Evolutionary conservation across 1,284 basidiomycete genomes (phyloP).

Genomic region (Trametes hirsuta): DNA sequence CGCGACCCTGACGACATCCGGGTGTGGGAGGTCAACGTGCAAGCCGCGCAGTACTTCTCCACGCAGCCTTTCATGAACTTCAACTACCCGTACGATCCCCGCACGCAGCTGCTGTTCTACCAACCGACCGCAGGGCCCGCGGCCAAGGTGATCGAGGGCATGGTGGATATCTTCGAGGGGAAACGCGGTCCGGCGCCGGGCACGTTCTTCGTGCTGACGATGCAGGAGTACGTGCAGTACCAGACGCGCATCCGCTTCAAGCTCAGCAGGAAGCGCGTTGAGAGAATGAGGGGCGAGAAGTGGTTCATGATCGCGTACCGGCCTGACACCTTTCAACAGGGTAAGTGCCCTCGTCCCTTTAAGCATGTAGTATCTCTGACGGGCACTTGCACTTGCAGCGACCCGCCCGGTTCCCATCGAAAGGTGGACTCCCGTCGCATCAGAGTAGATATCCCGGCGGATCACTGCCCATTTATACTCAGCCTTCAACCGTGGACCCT

Average conservation of each 20-base stretch:
- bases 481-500: no score
- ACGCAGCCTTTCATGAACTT: slow-evolving; percentile 5
- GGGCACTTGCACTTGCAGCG: no score
- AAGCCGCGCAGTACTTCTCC: not conserved
- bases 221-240: slow-evolving; percentile 28
- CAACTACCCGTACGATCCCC: slow-evolving; percentile 12
- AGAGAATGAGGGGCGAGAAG: slow-evolving; percentile 20
- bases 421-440: no score
- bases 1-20: slow-evolving; percentile 1
- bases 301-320: slow-evolving; percentile 18
- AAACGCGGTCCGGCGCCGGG: slow-evolving; percentile 18
- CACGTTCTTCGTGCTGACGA: slow-evolving; percentile 26
- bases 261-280: slow-evolving; percentile 29
- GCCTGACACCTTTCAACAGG: slow-evolving; percentile 5
- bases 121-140: slow-evolving; percentile 7
- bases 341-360: not conserved
- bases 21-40: not conserved
- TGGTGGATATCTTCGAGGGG: slow-evolving; percentile 20
- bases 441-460: no score
- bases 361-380: no score
- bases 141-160: slow-evolving; percentile 6
- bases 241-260: slow-evolving; percentile 31
- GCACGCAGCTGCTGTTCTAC: slow-evolving; percentile 32
- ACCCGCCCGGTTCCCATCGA: no score
- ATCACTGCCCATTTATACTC: no score